Evolutionary conservation across 768 basidiomycete genomes (phyloP), one percentile per base, ranked within the genome.

Genomic region (Lactarius trivialis): DNA sequence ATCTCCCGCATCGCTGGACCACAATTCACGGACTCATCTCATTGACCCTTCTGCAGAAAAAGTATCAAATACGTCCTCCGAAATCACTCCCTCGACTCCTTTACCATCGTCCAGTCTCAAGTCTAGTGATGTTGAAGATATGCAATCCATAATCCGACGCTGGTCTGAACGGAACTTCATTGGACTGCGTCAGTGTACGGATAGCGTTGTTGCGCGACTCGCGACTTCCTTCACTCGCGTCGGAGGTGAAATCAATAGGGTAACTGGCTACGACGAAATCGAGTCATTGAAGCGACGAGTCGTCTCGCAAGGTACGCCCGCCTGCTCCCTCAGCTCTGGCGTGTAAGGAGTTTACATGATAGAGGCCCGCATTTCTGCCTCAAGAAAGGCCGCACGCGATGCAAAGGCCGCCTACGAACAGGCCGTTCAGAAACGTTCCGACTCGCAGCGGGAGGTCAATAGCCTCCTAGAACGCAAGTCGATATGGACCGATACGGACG

Each of bases 361-460:
- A 97, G 95, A 98, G 82, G 76, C 80, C 51, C 78, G 79, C 59
- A 91, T 98, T 69, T 78, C 82, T 56, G 73, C 77, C 15, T 81
- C 88, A 4, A 83, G 94, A 21, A 75, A 80, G 53, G 83, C 82
- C 6, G 86, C 94, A 0, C 79, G 83, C 43, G 73, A 78, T 36
- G 87, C 93, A 6, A 98, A 98, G 75, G 70, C 72, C 7, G 81
- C 83, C 5, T 87, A 95, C 69, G 89, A 91, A 60, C 74, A 80
- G 59, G 91, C 94, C 0, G 90, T 95, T n/a, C 71, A 81, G 12
- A 78, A 84, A 68, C 88, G 95, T 6, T 86, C 92, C 9, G 80
- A 85, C 49, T 92, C 92, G 4, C 96, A 99, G 72, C 85, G 91
- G n/a, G 89, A 96, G 73, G 92, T 97, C 56, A 98, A 98, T 74